Evolutionary conservation across 768 basidiomycete genomes (phyloP).

Genomic region (Rhizopogon vulgaris): DNA sequence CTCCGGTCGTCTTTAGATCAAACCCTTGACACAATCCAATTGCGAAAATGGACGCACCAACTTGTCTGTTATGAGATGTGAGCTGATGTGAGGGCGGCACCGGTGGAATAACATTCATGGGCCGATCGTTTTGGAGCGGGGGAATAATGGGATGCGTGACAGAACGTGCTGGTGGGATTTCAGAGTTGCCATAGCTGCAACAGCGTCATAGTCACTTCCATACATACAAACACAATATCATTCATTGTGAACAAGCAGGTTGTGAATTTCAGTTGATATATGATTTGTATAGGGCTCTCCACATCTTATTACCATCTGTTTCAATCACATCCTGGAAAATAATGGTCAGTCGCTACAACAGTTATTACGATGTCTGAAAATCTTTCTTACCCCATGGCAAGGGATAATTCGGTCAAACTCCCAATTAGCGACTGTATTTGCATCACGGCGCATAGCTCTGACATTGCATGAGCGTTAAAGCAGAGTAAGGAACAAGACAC

Average conservation of each 20-base stretch:
- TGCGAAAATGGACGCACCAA: neutral
- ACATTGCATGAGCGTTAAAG: constrained; percentile 1
- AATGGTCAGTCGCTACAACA: constrained; percentile 1
- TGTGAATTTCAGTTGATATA: constrained; percentile 13
- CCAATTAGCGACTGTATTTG: constrained; percentile 62
- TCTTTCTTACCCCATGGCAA: constrained; percentile 50
- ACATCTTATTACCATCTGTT: constrained; percentile 48
- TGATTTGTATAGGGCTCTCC: constrained; percentile 37
- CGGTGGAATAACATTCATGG: neutral
- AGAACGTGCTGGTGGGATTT: neutral
- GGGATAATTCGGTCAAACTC: constrained; percentile 70
- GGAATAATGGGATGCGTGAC: neutral
- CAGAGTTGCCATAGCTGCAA: neutral
- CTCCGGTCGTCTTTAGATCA: too few relatives aligned
- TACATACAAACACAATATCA: neutral
- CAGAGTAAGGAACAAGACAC: neutral
- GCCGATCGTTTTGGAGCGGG: neutral
- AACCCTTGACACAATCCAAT: too few relatives aligned
- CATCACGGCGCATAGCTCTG: constrained; percentile 57
- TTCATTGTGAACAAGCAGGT: neutral
- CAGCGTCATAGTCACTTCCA: neutral
- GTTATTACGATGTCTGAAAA: neutral
- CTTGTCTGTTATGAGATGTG: neutral
- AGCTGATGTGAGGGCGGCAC: neutral
- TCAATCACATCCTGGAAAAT: constrained; percentile 53